phyloP scores from a whole-genome alignment of 495 filamentous ascomycete genomes.

The Cudoniella acicularis region DNA sequence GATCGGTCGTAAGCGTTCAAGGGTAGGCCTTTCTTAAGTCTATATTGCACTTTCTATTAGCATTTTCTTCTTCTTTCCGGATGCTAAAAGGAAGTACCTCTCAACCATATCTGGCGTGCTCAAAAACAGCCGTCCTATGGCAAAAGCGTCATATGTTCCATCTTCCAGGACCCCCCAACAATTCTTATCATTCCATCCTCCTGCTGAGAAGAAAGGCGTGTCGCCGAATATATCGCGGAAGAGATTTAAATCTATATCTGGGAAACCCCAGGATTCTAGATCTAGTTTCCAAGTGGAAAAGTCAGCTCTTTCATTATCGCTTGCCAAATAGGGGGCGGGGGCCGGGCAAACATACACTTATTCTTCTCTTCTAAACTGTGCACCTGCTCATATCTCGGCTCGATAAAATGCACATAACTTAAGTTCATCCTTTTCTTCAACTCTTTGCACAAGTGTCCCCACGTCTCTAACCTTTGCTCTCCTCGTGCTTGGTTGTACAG shows the following conservation, averaged over 20 bases:
- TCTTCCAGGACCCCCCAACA: conserved; percentile 41
- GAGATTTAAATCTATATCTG: conserved; percentile 31
- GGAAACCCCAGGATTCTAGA: conserved; percentile 41
- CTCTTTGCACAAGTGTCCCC: conserved; percentile 43
- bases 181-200: conserved; percentile 46
- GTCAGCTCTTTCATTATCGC: not conserved
- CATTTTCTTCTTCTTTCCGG: not conserved
- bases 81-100: conserved; percentile 11
- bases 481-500: conserved; percentile 46
- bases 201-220: conserved; percentile 46
- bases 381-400: conserved; percentile 51
- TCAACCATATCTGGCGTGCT: conserved; percentile 20
- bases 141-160: conserved; percentile 36
- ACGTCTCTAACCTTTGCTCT: conserved; percentile 41
- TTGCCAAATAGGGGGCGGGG: not conserved
- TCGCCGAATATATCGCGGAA: conserved; percentile 44
- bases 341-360: conserved; percentile 20
- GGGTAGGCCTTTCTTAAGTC: conserved; percentile 52
- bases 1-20: conserved; percentile 53
- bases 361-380: conserved; percentile 43
- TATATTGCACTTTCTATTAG: conserved; percentile 3
- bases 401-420: conserved; percentile 50
- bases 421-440: conserved; percentile 45
- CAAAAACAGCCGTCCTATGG: conserved; percentile 18
- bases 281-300: conserved; percentile 7